phyloP scores from a whole-genome alignment of 495 filamentous ascomycete genomes.

The Saxophila tyrrhenica region DNA sequence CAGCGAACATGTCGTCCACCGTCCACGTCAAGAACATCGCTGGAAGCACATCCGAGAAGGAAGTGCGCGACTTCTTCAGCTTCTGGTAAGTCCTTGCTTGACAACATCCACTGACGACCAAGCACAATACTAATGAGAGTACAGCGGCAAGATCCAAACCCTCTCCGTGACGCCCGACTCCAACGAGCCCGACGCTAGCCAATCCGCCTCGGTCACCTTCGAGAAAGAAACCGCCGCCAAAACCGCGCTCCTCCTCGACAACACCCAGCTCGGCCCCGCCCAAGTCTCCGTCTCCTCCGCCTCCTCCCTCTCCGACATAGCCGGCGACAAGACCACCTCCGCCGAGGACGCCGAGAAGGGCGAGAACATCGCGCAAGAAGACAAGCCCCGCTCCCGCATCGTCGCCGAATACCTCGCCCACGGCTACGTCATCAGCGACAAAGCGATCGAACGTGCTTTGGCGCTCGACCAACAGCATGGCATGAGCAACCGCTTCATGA shows the following conservation, averaged over 20 bases:
- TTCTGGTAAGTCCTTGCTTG: slow-evolving; percentile 80
- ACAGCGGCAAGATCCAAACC: slow-evolving; percentile 81
- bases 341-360: slow-evolving; percentile 38
- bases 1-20: slow-evolving; percentile 29
- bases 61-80: slow-evolving; percentile 93
- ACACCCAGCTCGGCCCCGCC: slow-evolving; percentile 76
- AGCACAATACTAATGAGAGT: too few relatives aligned
- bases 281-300: slow-evolving; percentile 67
- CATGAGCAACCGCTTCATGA: slow-evolving; percentile 64
- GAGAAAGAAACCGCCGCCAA: slow-evolving; percentile 93
- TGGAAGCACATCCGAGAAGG: slow-evolving; percentile 66
- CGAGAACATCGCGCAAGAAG: slow-evolving; percentile 74
- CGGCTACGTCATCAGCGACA: slow-evolving; percentile 79
- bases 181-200: slow-evolving; percentile 44
- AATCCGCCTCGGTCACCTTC: slow-evolving; percentile 84
- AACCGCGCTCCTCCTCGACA: slow-evolving; percentile 90
- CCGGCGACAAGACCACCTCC: slow-evolving; percentile 32
- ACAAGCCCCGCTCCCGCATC: slow-evolving; percentile 88
- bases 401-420: slow-evolving; percentile 91
- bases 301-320: slow-evolving; percentile 52
- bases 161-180: slow-evolving; percentile 62
- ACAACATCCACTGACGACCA: too few relatives aligned
- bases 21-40: slow-evolving; percentile 70
- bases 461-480: slow-evolving; percentile 84
- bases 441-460: slow-evolving; percentile 73